Evolutionary conservation across 2,329 filamentous ascomycete genomes (phyloP), one percentile per base, ranked within the genome.

Genomic region (Aaosphaeria arxii): DNA sequence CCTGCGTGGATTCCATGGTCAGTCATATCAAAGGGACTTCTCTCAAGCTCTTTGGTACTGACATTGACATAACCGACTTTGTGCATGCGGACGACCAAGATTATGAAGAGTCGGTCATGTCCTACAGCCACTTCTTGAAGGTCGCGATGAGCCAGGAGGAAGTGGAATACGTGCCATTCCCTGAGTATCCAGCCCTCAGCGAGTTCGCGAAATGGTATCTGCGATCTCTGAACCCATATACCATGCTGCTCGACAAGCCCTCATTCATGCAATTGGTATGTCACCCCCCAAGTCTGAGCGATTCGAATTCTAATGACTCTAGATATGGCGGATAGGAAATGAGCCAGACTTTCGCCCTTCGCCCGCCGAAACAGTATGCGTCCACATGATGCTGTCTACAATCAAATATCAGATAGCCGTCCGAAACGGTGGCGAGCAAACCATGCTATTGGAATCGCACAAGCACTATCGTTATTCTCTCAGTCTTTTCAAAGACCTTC

Each of bases 331-430:
- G 50, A 80, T 90, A 46, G 91, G 91, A 63, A 85, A 90, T 58
- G 85, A 91, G 45, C 76, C 80, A 11, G 73, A 66, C 46, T 88
- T 86, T 63, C 74, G 78, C 44, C 80, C 87, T 1, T 79, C 81
- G 0, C 68, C 80, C 0, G 78, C 87, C 2, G 85, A 94, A 62
- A 77, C 78, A 1, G 86, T 89, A 38, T 82, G 83, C 48, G 78
- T 91, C 0, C 87, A 92, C 67, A 89, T 91, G 83, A 80, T 94
- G 39, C 85, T 94, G 49, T 86, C 88, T 7, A 85, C 84, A 43
- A 87, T 92, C 57, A 85, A 85, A 62, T 89, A 87, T 56, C 88
- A 95, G 58, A 88, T 85, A 50, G 85, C 86, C n/a, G 76, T 84
- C 4, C 79, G 88, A 17, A 91, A 90, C 57, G 74, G 76, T 51